phyloP scores from a whole-genome alignment of 768 basidiomycete genomes.

The Agaricus subrufescens region DNA sequence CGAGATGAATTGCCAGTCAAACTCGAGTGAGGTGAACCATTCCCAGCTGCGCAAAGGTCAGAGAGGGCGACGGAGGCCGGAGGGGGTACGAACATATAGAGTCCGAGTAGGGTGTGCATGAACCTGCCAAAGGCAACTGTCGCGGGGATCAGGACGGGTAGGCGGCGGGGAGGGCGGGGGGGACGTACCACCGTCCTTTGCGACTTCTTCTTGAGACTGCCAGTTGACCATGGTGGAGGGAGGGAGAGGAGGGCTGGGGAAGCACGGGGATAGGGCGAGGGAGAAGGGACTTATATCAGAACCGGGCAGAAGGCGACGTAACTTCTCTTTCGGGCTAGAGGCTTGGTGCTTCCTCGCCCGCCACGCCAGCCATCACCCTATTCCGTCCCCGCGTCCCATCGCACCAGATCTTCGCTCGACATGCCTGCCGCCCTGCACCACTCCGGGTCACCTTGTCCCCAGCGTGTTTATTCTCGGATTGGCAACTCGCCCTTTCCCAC shows the following conservation, averaged over 20 bases:
- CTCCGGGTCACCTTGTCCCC: neutral
- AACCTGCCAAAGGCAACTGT: slow-evolving; percentile 47
- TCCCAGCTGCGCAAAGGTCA: slow-evolving; percentile 49
- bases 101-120: slow-evolving; percentile 54
- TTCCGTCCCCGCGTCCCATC: neutral
- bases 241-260: slow-evolving; percentile 9
- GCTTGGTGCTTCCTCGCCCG: neutral
- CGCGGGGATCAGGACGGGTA: neutral
- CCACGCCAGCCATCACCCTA: slow-evolving; percentile 1
- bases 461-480: neutral
- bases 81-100: slow-evolving; percentile 46
- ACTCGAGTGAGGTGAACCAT: slow-evolving; percentile 54
- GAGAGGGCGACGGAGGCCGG: neutral
- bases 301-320: neutral
- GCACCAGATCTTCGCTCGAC: neutral
- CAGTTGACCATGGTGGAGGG: slow-evolving; percentile 49
- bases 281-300: slow-evolving; percentile 16
- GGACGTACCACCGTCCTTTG: slow-evolving; percentile 40
- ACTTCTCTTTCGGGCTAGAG: slow-evolving; percentile 1
- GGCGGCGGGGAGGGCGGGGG: neutral
- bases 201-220: slow-evolving; percentile 43
- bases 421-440: neutral
- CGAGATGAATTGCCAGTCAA: slow-evolving; percentile 60
- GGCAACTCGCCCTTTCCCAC: no score
- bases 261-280: slow-evolving; percentile 12